Percentiles rank a stretch among this genome's conserved stretches.
phyloP scores from a whole-genome alignment of 495 filamentous ascomycete species.

The Darksidea phi region DNA sequence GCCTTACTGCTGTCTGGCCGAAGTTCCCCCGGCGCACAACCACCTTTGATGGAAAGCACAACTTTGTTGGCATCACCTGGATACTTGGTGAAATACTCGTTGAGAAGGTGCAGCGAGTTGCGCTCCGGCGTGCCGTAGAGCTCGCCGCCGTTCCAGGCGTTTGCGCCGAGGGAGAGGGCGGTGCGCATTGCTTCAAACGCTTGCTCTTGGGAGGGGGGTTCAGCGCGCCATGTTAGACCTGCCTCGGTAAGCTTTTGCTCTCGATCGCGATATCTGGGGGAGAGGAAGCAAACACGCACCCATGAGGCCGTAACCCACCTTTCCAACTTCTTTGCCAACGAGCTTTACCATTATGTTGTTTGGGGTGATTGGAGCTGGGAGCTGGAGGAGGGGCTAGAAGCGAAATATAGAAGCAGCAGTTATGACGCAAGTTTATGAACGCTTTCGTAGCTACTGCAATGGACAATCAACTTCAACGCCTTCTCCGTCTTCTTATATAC shows the following conservation, averaged over 20 bases:
- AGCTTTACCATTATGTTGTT: constrained; percentile 29
- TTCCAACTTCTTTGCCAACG: constrained; percentile 38
- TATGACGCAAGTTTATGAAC: neutral
- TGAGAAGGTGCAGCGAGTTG: constrained; percentile 66
- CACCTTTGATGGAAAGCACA: constrained; percentile 66
- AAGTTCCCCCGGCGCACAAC: constrained; percentile 42
- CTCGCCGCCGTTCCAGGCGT: constrained; percentile 80
- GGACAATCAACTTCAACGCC: no score
- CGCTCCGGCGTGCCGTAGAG: constrained; percentile 71
- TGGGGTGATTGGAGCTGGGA: neutral
- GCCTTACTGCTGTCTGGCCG: constrained; percentile 59
- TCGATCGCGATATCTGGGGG: neutral
- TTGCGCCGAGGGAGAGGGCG: constrained; percentile 63
- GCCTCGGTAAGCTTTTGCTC: constrained; percentile 7
- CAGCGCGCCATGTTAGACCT: constrained; percentile 74
- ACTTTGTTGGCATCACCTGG: constrained; percentile 67
- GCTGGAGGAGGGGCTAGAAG: neutral
- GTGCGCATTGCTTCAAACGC: constrained; percentile 68
- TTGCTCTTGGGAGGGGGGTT: constrained; percentile 57
- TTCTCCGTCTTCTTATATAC: neutral
- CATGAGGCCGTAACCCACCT: constrained; percentile 46
- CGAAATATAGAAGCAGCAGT: neutral
- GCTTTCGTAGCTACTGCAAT: no score
- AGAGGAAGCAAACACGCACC: constrained; percentile 26
- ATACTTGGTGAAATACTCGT: constrained; percentile 65